phyloP scores from a whole-genome alignment of 805 yeast species.

The Ogataea nakhonphanomensis region DNA sequence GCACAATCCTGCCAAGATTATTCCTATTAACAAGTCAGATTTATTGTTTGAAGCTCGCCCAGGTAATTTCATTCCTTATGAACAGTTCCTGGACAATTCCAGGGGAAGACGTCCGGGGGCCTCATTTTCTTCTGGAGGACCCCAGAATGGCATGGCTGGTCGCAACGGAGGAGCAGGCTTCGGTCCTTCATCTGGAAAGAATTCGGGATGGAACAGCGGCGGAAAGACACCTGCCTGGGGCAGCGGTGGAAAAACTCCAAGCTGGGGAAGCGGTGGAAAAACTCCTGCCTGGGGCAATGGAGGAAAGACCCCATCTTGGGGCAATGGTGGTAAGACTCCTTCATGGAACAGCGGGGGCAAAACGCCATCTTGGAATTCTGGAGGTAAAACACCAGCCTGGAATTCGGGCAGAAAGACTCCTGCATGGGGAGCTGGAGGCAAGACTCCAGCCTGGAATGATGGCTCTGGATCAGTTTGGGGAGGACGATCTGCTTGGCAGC shows the following conservation, averaged over 20 bases:
- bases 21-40: slow-evolving; percentile 77
- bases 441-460: slow-evolving; percentile 41
- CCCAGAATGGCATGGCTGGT: slow-evolving; percentile 10
- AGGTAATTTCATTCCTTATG: slow-evolving; percentile 72
- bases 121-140: slow-evolving; percentile 12
- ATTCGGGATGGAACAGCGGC: slow-evolving; percentile 14
- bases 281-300: slow-evolving; percentile 47
- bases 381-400: slow-evolving; percentile 44
- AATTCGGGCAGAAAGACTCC: slow-evolving; percentile 41
- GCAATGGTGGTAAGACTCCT: slow-evolving; percentile 37
- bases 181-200: slow-evolving; percentile 9
- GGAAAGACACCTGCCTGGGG: slow-evolving; percentile 27
- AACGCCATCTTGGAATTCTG: slow-evolving; percentile 40
- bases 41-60: slow-evolving; percentile 66
- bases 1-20: slow-evolving; percentile 86
- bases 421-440: slow-evolving; percentile 42
- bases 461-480: slow-evolving; percentile 30
- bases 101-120: slow-evolving; percentile 36
- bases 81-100: slow-evolving; percentile 57
- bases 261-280: slow-evolving; percentile 35
- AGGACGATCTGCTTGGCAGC: slow-evolving; percentile 44
- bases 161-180: slow-evolving; percentile 31
- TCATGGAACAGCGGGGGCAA: slow-evolving; percentile 43
- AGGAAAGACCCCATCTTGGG: slow-evolving; percentile 44
- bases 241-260: slow-evolving; percentile 40